phyloP scores from a whole-genome alignment of 2,329 filamentous ascomycete species.

The Neofusicoccum umdonicola region DNA sequence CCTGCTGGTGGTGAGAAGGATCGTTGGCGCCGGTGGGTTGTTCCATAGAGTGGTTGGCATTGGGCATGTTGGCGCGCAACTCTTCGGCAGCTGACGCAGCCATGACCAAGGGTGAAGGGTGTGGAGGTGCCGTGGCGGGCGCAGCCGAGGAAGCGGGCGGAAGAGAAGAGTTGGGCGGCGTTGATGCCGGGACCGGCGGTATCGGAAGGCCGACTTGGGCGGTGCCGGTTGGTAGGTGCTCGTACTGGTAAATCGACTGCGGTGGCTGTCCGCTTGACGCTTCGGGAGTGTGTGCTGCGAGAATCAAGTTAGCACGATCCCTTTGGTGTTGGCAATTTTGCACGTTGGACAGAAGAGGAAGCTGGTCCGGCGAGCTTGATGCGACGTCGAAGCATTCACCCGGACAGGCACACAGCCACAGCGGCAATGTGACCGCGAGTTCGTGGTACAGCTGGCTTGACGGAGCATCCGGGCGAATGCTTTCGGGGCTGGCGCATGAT shows the following conservation, averaged over 20 bases:
- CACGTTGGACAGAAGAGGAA: not conserved
- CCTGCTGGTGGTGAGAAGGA: conserved; percentile 33
- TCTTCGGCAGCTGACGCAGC: conserved; percentile 41
- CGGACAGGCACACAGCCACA: not conserved
- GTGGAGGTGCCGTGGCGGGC: conserved; percentile 35
- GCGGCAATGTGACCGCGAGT: not conserved
- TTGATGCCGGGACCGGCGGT: not conserved
- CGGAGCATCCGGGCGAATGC: not conserved
- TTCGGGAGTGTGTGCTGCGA: not conserved
- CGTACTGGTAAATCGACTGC: conserved; percentile 38
- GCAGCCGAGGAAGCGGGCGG: conserved; percentile 21
- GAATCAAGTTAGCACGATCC: not conserved
- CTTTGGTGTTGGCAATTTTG: not conserved
- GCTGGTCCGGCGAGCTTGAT: not conserved
- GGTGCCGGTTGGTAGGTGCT: conserved; percentile 35
- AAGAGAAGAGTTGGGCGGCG: conserved; percentile 6
- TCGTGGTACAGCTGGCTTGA: not conserved
- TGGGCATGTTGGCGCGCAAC: conserved; percentile 32
- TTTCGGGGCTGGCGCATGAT: not conserved
- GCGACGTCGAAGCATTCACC: not conserved
- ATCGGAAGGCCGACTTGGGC: conserved; percentile 24
- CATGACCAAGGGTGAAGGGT: conserved; percentile 37
- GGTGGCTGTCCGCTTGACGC: not conserved
- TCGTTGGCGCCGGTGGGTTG: conserved; percentile 31
- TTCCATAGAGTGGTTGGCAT: conserved; percentile 35